Base-by-base conservation (phyloP, 495 filamentous ascomycete genomes). In the Trichoderma erinaceum region DNA sequence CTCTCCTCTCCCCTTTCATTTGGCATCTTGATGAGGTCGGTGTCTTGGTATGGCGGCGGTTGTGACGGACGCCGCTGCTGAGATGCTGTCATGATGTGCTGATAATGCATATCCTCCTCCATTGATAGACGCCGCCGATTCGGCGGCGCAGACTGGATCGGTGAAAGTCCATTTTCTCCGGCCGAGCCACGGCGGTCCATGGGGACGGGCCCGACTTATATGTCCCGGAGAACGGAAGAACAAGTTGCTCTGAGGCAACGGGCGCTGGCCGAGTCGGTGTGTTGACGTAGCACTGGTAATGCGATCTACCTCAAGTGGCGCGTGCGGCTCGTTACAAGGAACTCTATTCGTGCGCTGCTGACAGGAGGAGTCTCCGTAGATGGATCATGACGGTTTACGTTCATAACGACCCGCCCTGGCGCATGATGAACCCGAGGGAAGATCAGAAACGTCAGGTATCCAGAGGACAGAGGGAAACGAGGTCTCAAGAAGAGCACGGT, bases 31-130 rank as follows among this genome's bases (percentile, higher is more conserved):
- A 35, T 15, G 38, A 38, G 46, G 48, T 29, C 27, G 35, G n/a
- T 23, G 46, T 46, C 46, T 50, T 66, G 12, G 61, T 69, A 68
- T 15, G 67, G 38, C 23, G 67, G 67, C 25, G 67, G 63, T 1
- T 63, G 68, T 29, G 68, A 66, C 2, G 64, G 68, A n/a, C 50
- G 63, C 10, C 64, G 64, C 12, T 64, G 35, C n/a, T 44, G 21
- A 61, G 56, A 13, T 15, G 13, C 21, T 5, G 63, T 66, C 50
- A 69, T 69, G 41, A 69, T 25, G 43, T 63, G 58, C 38, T 67
- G 66, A 38, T 69, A 65, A 46, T 66, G 41, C 61, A 68, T 68
- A 41, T 72, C 66, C 27, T 72, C 70, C 48, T 72, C 70, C 70
- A 72, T 66, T n/a, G 70, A 72, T 46, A 72, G 41, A 16, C 70